Base-by-base conservation (phyloP, 2,329 filamentous ascomycete genomes). In the Nemania diffusa region DNA sequence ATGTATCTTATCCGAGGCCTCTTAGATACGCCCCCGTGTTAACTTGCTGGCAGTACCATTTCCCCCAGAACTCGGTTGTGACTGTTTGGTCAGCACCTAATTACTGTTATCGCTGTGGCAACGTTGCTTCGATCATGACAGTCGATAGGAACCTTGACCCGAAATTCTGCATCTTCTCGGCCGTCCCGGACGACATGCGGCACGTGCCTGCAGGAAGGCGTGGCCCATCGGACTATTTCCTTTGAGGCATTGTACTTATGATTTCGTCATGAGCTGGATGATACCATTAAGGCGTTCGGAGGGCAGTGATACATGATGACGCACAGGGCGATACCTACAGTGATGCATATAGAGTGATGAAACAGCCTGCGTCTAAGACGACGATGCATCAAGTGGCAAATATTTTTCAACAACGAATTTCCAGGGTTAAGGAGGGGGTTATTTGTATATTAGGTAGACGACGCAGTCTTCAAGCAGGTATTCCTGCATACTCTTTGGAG, bases 71-170 rank as follows among this genome's bases (percentile, higher is more conserved):
- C 81, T 97, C 97, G 13, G 94, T 97, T 48, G 94, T 97, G 20
- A 99, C 96, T 0, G 96, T 99, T 24, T 99, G 96, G 96, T 97
- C 94, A 67, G 96, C 96, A 3, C 96, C 96, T 4, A 99, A 97
- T 78, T 96, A 96, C 80, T 97, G 93, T 79, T 97, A 97, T 79
- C 88, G 94, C 62, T 99, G 96, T 79, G 96, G 96, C 42, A 99
- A 99, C 76, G 89, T 98, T 78, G 96, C 96, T 7, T 97, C 94
- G 77, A 97, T 97, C 78, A 97, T 97, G 90, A 94, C 94, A 59
- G 90, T 97, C 29, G 90, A 91, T 72, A 91, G 92, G 75, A 91
- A 96, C 75, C 85, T 97, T 59, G 90, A 93, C 68, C 94, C 95
- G 34, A 93, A 92, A 75, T 99, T 99, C 83, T 96, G 91, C 79